Percentiles rank a stretch among this genome's conserved stretches.
These are phyloP conservation scores for Melanogaster broomeanus DNA, from an alignment of 768 basidiomycete species.

Conservation along the genomic window DNA sequence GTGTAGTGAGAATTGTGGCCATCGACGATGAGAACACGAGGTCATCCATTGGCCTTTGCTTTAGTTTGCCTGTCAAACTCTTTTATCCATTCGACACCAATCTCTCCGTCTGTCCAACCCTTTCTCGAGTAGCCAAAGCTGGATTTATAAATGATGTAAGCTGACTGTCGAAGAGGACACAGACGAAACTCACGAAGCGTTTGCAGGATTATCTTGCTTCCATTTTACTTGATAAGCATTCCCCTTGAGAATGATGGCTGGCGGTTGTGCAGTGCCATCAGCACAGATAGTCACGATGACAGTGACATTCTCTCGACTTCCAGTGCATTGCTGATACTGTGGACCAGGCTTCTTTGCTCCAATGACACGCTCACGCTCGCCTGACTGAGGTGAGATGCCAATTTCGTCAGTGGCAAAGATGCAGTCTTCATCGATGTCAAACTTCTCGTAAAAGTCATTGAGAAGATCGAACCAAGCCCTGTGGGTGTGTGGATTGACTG, in stretches of 20 bases:
- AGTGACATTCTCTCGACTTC: slow-evolving; percentile 26
- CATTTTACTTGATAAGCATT: slow-evolving; percentile 22
- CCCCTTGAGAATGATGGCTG: slow-evolving; percentile 34
- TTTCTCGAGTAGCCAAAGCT: slow-evolving; percentile 17
- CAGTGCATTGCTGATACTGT: slow-evolving; percentile 22
- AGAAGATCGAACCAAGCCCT: slow-evolving; percentile 37
- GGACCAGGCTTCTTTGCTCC: background rate
- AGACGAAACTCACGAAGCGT: slow-evolving; percentile 30
- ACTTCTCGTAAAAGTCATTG: slow-evolving; percentile 13
- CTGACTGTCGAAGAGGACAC: background rate
- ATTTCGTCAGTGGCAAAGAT: slow-evolving; percentile 18
- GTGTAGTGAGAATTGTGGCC: slow-evolving; percentile 35
- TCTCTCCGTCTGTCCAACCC: slow-evolving; percentile 31
- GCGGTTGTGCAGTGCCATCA: slow-evolving; percentile 37
- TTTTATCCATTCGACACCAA: slow-evolving; percentile 29
- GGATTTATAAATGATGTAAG: background rate
- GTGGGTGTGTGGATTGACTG: slow-evolving; percentile 39
- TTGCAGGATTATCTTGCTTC: slow-evolving; percentile 18
- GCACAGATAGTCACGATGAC: slow-evolving; percentile 43
- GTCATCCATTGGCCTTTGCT: slow-evolving; percentile 31
- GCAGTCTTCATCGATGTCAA: slow-evolving; percentile 5
- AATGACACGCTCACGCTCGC: slow-evolving; percentile 3
- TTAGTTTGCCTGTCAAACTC: slow-evolving; percentile 34
- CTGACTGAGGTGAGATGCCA: background rate
- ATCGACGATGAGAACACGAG: slow-evolving; percentile 42